These are phyloP conservation scores for Xylaria polymorpha DNA, from an alignment of 2,329 filamentous ascomycete genomes.

Conservation along the genomic window DNA sequence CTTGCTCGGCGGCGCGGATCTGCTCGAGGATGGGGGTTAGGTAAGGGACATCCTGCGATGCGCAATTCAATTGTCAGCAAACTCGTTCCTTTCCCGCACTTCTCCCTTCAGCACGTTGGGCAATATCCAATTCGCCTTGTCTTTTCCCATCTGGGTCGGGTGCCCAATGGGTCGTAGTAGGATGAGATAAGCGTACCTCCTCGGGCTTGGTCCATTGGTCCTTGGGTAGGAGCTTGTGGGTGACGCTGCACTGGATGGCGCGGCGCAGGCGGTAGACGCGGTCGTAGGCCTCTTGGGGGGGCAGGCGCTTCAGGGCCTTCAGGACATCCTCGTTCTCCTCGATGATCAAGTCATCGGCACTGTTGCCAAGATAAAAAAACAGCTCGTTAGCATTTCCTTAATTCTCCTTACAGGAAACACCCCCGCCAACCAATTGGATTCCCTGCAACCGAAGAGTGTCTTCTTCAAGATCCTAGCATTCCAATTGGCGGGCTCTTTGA, in stretches of 20 bases:
- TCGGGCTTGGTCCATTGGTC: conserved; percentile 69
- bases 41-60: conserved; percentile 63
- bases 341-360: conserved; percentile 92
- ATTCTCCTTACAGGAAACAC: background rate
- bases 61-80: conserved; percentile 22
- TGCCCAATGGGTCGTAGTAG: background rate
- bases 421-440: conserved; percentile 11
- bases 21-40: conserved; percentile 64
- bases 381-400: conserved; percentile 29
- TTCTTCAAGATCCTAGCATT: background rate
- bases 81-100: background rate
- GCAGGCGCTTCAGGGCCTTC: conserved; percentile 88
- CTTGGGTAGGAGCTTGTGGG: conserved; percentile 73
- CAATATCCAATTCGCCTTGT: background rate
- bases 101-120: background rate
- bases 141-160: background rate
- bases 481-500: conserved; percentile 2
- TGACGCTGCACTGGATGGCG: conserved; percentile 81
- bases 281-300: conserved; percentile 92
- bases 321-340: conserved; percentile 92
- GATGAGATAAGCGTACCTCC: conserved; percentile 54
- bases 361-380: conserved; percentile 53
- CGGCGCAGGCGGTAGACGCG: conserved; percentile 97
- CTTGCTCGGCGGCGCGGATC: conserved; percentile 59
- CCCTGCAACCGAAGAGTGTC: background rate